Percentiles rank a stretch among this genome's conserved stretches.
Conservation (phyloP, 2,329 filamentous ascomycete genomes). For the Uncinocarpus reesii region DNA sequence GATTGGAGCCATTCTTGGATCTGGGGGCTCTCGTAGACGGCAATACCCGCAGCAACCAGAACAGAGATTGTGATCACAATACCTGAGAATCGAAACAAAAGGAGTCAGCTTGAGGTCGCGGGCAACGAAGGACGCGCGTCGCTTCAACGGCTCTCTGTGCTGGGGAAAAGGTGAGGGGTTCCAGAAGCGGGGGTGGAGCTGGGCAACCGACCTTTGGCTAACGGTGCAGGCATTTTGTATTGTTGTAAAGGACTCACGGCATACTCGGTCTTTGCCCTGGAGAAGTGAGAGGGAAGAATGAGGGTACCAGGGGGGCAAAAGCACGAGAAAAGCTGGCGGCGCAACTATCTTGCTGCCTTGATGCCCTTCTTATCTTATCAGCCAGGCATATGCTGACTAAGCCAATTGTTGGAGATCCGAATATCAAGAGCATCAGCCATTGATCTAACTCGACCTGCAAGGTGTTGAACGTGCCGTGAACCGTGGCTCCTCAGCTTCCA, state of each 20-base stretch:
- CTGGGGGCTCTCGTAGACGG: constrained; percentile 54
- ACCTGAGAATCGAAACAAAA: constrained; percentile 32
- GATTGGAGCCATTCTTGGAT: constrained; percentile 53
- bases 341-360: constrained; percentile 8
- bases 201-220: constrained; percentile 38
- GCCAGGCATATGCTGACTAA: neutral
- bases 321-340: neutral
- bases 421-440: too few relatives aligned
- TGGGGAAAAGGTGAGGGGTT: neutral
- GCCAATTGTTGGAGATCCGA: neutral
- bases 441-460: too few relatives aligned
- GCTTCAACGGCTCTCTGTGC: too few relatives aligned
- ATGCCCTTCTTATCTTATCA: constrained; percentile 3
- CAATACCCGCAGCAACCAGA: constrained; percentile 52
- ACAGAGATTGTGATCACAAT: constrained; percentile 53
- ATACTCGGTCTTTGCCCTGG: neutral
- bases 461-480: constrained; percentile 3
- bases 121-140: too few relatives aligned
- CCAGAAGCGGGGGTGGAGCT: constrained; percentile 8
- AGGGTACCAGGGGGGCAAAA: neutral
- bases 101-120: neutral
- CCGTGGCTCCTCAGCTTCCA: too few relatives aligned
- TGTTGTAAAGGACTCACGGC: neutral
- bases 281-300: neutral
- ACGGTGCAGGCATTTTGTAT: constrained; percentile 36